Percentiles rank a stretch among this genome's conserved stretches.
These are phyloP conservation scores for Blastomyces parvus DNA, from an alignment of 2,329 filamentous ascomycete species.

Conservation along the genomic window DNA sequence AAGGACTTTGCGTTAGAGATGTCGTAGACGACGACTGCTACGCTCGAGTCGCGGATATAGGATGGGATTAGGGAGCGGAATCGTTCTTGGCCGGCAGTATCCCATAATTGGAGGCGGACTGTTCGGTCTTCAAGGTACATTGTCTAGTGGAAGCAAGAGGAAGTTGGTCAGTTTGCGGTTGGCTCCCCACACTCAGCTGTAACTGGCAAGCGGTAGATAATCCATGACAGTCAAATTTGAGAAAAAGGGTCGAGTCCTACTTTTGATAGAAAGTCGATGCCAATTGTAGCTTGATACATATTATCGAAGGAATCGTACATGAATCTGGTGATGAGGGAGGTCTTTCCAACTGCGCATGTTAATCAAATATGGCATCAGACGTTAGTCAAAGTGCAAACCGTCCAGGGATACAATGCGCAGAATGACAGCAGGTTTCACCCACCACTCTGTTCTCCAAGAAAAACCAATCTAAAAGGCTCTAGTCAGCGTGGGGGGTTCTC, in stretches of 20 bases:
- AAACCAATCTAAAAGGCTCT: slow-evolving; percentile 62
- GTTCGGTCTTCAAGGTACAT: slow-evolving; percentile 99
- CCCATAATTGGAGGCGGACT: slow-evolving; percentile 94
- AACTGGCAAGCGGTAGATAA: not conserved
- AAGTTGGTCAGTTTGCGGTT: not conserved
- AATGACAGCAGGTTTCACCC: slow-evolving; percentile 30
- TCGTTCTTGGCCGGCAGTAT: slow-evolving; percentile 93
- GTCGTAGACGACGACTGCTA: slow-evolving; percentile 97
- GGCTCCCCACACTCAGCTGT: not conserved
- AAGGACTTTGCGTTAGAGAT: slow-evolving; percentile 97
- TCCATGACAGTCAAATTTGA: not conserved
- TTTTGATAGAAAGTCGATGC: slow-evolving; percentile 98
- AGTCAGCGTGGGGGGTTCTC: not conserved
- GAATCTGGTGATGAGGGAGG: slow-evolving; percentile 95
- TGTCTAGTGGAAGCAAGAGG: slow-evolving; percentile 49
- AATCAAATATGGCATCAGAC: slow-evolving; percentile 4
- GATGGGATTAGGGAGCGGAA: slow-evolving; percentile 96
- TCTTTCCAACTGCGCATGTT: slow-evolving; percentile 72
- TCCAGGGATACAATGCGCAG: not conserved
- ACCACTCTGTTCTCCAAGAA: slow-evolving; percentile 98
- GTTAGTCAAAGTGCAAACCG: slow-evolving; percentile 9
- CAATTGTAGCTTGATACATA: slow-evolving; percentile 98
- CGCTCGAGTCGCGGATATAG: slow-evolving; percentile 95
- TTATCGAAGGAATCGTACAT: slow-evolving; percentile 99
- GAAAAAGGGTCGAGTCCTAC: slow-evolving; percentile 39